Evolutionary conservation across 2,329 filamentous ascomycete genomes (phyloP), one percentile per base, ranked within the genome.

Genomic region (Claviceps arundinis): DNA sequence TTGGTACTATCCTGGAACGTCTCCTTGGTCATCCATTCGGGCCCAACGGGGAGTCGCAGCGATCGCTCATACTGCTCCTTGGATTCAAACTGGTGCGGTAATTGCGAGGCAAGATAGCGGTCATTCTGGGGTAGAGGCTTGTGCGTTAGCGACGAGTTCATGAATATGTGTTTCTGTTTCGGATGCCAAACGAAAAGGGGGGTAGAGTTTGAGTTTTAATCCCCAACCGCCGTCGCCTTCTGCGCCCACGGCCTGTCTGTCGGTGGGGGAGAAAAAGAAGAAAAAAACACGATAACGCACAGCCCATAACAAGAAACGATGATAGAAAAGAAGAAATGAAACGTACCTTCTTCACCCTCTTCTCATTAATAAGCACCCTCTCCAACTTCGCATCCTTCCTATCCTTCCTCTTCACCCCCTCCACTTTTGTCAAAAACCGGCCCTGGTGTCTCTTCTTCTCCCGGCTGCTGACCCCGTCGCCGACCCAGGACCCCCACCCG

Each of bases 21-120:
- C 72, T 89, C 82, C 78, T 95, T 96, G n/a, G 91, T 97, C 59
- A 84, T 82, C 90, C 91, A 98, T 69, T 98, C 91, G 16, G 86
- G 88, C 1, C 93, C 93, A 55, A 97, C 81, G 1, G 93, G 93
- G 58, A 96, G 70, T 44, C 91, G 77, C 54, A 97, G 73, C 57
- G 85, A 87, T 49, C 91, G 76, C 74, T 98, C 93, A 70, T 97
- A 97, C 73, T 96, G 89, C 63, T 86, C 78, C 59, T 77, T 78
- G 30, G 79, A 88, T 74, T 96, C 91, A 68, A 89, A 97, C n/a
- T 83, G 84, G 69, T 94, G 87, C 48, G 93, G 93, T 49, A 98
- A 73, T 60, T 82, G 80, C 8, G 82, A 81, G 17, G 93, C 90
- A 61, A 95, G 76, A 63, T 95, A 97, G 64, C 88, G 90, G 61